Base-by-base conservation (phyloP, 106 monocot species). In the Chionographis japonica region DNA sequence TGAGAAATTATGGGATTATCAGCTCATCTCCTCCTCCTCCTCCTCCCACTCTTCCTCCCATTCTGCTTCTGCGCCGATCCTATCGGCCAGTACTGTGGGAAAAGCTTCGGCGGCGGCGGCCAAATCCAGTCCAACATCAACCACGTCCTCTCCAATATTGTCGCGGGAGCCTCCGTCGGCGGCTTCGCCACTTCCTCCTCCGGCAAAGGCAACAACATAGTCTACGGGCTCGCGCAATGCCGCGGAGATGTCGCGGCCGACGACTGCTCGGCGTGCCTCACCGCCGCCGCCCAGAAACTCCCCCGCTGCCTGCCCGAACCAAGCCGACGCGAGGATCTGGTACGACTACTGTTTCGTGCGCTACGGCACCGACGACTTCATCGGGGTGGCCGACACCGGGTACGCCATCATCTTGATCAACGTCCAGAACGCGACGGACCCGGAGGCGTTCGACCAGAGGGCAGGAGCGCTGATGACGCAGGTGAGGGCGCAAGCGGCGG, bases 311-410 rank as follows among this genome's bases (percentile, higher is more conserved):
- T 85, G 81, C 61, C 70, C 81, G 5, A 53, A 61, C 17, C 36
- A 72, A 20, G 67, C 78, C 3, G 78, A 77, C 17, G 80, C 74
- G 3, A 57, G 78, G 54, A 54, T 81, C 1, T 86, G 85, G 85
- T 81, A 81, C 37, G 81, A 81, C 70, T 75, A 78, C 56, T 81
- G 85, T 60, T 81, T 81, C 81, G 20, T 81, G 67, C 85, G 75
- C 46, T 86, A 86, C 62, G 54, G 68, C 71, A 71, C 43, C 43
- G 54, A 52, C 16, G 72, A 81, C 60, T 81, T 81, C 52, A 13
- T 72, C 40, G 78, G 81, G 4, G 6, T 66, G 4, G 8, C 72
- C 1, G 85, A 86, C 52, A 78, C 74, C 5, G 49, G 74, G 13
- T 74, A 59, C 20, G 74, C 55, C 39, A 4, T 61, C 14, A 66